These are phyloP conservation scores for Centrapalus pauciflorus DNA, from an alignment of 129 eudicot species.

Conservation along the genomic window DNA sequence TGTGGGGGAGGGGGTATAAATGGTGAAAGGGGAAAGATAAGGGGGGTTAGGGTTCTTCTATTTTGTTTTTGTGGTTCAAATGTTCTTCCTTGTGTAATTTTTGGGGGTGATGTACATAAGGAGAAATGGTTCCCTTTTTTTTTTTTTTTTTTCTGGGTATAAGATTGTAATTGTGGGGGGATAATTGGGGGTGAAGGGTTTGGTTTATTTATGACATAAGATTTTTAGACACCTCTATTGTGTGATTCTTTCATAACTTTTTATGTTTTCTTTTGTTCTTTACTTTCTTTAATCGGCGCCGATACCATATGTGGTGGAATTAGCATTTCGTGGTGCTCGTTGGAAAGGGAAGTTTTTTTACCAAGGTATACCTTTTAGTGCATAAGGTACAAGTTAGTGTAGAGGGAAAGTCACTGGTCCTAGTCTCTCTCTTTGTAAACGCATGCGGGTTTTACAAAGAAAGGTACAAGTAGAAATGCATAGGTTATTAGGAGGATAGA, in stretches of 20 bases:
- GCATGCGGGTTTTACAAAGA: neutral
- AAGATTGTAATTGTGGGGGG: constrained; percentile 65
- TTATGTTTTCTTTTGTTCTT: neutral
- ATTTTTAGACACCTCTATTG: constrained; percentile 23
- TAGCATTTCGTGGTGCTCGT: neutral
- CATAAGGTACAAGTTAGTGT: constrained; percentile 15
- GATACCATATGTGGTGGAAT: too few species aligned
- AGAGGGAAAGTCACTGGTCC: neutral
- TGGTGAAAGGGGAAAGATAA: constrained; percentile 30
- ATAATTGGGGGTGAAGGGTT: constrained; percentile 43
- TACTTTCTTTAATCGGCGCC: too few species aligned
- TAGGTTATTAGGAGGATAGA: constrained; percentile 4
- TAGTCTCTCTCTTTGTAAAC: neutral
- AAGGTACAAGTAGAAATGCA: constrained; percentile 8
- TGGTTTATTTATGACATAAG: constrained; percentile 33
- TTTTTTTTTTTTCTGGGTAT: constrained; percentile 26
- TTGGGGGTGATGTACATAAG: constrained; percentile 75
- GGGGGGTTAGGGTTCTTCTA: constrained; percentile 29
- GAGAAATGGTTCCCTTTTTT: constrained; percentile 38
- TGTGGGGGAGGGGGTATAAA: constrained; percentile 24
- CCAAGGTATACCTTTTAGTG: constrained; percentile 6
- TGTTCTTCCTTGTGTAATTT: constrained; percentile 41
- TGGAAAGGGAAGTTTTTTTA: neutral
- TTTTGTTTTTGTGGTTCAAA: constrained; percentile 26
- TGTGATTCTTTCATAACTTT: constrained; percentile 37